Conservation (phyloP, 495 filamentous ascomycete genomes). For the Pseudevernia furfuracea region DNA sequence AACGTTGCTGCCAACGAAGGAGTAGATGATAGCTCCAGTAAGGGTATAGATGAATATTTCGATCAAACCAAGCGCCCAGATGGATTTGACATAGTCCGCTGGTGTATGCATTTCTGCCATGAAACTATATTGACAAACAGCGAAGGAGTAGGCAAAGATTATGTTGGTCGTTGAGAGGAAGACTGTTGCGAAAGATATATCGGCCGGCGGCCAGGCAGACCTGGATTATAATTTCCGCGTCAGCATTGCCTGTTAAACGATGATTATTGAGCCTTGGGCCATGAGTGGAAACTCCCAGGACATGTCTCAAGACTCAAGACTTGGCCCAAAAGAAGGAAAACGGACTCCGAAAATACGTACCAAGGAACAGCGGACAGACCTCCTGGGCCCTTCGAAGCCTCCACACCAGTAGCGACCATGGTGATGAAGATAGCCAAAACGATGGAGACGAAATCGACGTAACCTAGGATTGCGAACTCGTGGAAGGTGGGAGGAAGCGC, state of each 20-base stretch:
- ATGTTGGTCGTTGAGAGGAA: constrained; percentile 62
- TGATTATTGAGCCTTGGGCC: no score
- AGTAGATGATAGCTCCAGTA: constrained; percentile 60
- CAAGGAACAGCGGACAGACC: constrained; percentile 32
- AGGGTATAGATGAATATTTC: constrained; percentile 59
- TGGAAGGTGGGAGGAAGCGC: constrained; percentile 50
- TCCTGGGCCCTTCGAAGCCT: constrained; percentile 31
- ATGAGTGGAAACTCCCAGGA: no score
- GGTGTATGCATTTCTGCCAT: constrained; percentile 69
- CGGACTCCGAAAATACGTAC: no score
- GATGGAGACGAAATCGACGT: constrained; percentile 57
- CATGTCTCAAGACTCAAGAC: no score
- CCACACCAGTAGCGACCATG: constrained; percentile 54
- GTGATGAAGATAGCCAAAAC: constrained; percentile 57
- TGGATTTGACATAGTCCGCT: constrained; percentile 49
- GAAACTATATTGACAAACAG: constrained; percentile 61
- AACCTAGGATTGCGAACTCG: constrained; percentile 50
- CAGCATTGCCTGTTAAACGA: no score
- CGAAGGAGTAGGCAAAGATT: constrained; percentile 57
- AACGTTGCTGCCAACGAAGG: constrained; percentile 60
- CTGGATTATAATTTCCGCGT: no score
- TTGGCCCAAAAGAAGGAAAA: no score
- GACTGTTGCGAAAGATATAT: constrained; percentile 30
- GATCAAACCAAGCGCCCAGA: constrained; percentile 48
- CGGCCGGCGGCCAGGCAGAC: constrained; percentile 36